Conservation (phyloP, 169 alveolate genomes). For the Amoebophrya sp. region DNA sequence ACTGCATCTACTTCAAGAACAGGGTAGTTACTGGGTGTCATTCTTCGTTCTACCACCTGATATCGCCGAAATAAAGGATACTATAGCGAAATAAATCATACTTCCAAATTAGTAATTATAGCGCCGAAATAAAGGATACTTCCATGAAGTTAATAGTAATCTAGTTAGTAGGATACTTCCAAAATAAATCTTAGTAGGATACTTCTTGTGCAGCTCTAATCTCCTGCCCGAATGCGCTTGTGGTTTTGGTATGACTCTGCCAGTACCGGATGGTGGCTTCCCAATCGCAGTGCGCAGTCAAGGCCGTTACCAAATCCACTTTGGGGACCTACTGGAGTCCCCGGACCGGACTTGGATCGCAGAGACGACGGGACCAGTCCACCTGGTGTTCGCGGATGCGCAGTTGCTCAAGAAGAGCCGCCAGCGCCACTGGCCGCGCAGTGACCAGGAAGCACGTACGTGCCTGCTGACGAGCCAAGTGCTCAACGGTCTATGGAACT, state of each 20-base stretch:
- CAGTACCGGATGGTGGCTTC: neutral
- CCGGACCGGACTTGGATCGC: neutral
- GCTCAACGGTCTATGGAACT: neutral
- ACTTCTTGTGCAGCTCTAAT: too few species aligned
- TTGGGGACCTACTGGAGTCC: neutral
- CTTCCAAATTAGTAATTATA: too few species aligned
- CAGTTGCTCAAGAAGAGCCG: neutral
- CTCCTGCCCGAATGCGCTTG: too few species aligned
- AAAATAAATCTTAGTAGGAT: too few species aligned
- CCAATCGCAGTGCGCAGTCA: neutral
- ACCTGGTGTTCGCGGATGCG: neutral
- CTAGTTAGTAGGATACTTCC: too few species aligned
- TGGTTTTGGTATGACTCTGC: neutral
- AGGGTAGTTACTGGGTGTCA: too few species aligned
- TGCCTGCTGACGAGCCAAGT: neutral
- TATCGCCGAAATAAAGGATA: too few species aligned
- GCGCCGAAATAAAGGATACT: too few species aligned
- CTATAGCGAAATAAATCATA: too few species aligned
- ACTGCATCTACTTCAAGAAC: too few species aligned
- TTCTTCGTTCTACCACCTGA: too few species aligned
- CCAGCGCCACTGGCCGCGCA: neutral
- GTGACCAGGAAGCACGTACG: neutral
- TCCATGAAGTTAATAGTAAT: too few species aligned
- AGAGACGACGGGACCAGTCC: neutral
- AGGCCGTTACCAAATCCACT: neutral